Conservation (phyloP, 140 eudicot species). For the Stevia rebaudiana region DNA sequence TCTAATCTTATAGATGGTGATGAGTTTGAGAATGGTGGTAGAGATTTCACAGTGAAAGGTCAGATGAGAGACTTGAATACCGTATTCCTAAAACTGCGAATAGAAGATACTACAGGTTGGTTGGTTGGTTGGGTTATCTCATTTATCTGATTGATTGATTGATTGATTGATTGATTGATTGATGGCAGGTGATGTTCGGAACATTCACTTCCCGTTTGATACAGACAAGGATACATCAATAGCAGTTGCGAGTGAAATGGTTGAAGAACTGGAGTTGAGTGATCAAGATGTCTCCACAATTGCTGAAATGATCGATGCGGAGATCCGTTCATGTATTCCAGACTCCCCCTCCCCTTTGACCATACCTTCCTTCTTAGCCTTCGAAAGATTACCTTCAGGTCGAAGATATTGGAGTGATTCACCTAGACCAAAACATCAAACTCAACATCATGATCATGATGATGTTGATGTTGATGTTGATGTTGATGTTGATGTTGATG, state of each 20-base stretch:
- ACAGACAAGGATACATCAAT: conserved; percentile 79
- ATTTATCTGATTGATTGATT: too few relatives aligned
- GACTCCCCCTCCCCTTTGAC: conserved; percentile 58
- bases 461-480: conserved; percentile 21
- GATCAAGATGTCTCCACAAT: conserved; percentile 86
- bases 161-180: too few relatives aligned
- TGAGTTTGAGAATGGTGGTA: conserved; percentile 35
- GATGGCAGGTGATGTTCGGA: conserved; percentile 74
- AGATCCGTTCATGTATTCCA: conserved; percentile 77
- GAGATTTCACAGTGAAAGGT: conserved; percentile 78
- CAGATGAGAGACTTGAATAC: conserved; percentile 85
- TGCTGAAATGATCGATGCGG: conserved; percentile 82
- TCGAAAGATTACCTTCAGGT: conserved; percentile 77
- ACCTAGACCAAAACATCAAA: conserved; percentile 47
- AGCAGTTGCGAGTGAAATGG: conserved; percentile 99
- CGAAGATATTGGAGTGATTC: conserved; percentile 79
- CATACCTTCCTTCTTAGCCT: conserved; percentile 36
- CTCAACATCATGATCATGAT: too few relatives aligned
- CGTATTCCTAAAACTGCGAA: conserved; percentile 72
- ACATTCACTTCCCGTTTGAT: conserved; percentile 93
- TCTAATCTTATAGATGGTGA: conserved; percentile 41
- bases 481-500: conserved; percentile 16
- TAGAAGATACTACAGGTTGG: conserved; percentile 83
- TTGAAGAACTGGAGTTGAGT: conserved; percentile 78
- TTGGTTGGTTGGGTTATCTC: too few relatives aligned